phyloP scores from a whole-genome alignment of 345 rosid species.

The Clarkia xantiana region DNA sequence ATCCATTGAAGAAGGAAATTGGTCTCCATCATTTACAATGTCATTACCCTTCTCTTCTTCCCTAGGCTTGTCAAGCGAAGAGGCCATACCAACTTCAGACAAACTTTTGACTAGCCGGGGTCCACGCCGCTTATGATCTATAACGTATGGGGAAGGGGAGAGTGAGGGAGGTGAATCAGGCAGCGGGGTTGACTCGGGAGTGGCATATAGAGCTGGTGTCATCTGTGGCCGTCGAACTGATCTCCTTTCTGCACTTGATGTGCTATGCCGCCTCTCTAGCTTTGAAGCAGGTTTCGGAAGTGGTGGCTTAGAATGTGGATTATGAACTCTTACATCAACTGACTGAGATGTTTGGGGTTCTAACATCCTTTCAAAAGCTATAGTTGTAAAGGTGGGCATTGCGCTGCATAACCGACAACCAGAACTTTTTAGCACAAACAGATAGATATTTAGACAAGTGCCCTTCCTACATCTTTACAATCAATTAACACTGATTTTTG shows the following conservation, averaged over 20 bases:
- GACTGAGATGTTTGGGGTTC: conserved; percentile 42
- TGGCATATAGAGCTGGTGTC: conserved; percentile 63
- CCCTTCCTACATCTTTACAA: too few species aligned
- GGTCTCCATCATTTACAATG: conserved; percentile 11
- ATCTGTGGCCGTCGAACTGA: conserved; percentile 23
- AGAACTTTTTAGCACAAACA: too few species aligned
- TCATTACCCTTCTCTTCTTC: conserved; percentile 20
- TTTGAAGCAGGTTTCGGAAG: conserved; percentile 15
- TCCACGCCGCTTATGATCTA: conserved; percentile 74
- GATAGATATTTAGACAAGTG: too few species aligned
- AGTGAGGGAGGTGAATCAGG: conserved; percentile 68
- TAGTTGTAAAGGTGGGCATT: conserved; percentile 67
- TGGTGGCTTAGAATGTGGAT: conserved; percentile 22
- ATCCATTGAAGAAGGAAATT: conserved; percentile 9
- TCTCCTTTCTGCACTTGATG: conserved; percentile 24
- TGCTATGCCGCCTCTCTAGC: conserved; percentile 25
- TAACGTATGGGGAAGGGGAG: conserved; percentile 68
- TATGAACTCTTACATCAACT: conserved; percentile 24
- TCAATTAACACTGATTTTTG: too few species aligned
- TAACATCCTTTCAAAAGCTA: conserved; percentile 45
- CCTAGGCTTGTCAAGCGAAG: conserved; percentile 10
- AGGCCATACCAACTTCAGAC: conserved; percentile 28
- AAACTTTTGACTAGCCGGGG: conserved; percentile 49
- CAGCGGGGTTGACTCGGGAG: conserved; percentile 54
- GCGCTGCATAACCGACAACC: conserved; percentile 31